Conservation (phyloP, 108 stramenopile species). For the Chaetoceros muelleri region DNA sequence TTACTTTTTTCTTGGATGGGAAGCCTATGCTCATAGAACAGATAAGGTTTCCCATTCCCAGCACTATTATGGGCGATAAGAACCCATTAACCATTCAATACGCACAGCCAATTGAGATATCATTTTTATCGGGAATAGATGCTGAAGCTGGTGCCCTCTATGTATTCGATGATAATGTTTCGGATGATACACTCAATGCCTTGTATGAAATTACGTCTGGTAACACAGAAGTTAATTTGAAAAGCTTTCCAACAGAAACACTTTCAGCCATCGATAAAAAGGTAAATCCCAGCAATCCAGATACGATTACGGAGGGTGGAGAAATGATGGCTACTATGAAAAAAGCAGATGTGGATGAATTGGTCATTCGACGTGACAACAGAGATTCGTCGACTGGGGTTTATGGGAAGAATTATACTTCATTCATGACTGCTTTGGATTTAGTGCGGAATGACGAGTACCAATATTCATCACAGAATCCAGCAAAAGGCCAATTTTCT, state of each 20-base stretch:
- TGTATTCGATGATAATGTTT: slow-evolving; percentile 53
- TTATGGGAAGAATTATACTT: background rate
- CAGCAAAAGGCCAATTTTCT: slow-evolving; percentile 13
- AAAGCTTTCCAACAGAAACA: background rate
- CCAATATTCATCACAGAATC: slow-evolving; percentile 6
- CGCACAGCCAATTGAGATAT: slow-evolving; percentile 15
- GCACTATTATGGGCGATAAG: background rate
- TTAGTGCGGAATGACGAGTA: slow-evolving; percentile 17
- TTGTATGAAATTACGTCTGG: slow-evolving; percentile 43
- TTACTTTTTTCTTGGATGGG: slow-evolving; percentile 68
- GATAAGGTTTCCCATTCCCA: slow-evolving; percentile 34
- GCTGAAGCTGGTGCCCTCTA: slow-evolving; percentile 60
- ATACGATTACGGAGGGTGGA: background rate
- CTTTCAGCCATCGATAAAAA: background rate
- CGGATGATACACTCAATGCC: slow-evolving; percentile 54
- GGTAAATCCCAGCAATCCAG: background rate
- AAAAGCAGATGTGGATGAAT: slow-evolving; percentile 24
- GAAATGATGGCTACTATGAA: slow-evolving; percentile 2
- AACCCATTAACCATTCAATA: background rate
- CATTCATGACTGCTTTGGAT: slow-evolving; percentile 12
- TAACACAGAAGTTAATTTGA: slow-evolving; percentile 7
- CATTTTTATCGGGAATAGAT: slow-evolving; percentile 45
- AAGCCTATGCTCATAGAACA: slow-evolving; percentile 54
- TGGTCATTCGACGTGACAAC: slow-evolving; percentile 16
- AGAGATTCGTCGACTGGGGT: background rate